phyloP scores from a whole-genome alignment of 148 eudicot species.

The Rhododendron henanense region DNA sequence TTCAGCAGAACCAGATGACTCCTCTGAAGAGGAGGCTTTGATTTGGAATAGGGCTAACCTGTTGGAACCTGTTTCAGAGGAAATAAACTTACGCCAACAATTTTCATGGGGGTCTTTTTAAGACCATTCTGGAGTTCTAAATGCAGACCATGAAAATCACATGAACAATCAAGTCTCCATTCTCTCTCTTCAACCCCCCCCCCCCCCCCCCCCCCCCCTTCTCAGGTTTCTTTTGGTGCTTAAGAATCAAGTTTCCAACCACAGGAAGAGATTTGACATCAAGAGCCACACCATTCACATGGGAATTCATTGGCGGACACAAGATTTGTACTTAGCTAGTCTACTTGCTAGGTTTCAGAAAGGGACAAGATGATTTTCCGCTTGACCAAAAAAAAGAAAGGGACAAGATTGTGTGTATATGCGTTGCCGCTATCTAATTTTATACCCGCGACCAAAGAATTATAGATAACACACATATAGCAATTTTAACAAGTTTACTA shows the following conservation, averaged over 20 bases:
- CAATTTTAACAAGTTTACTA: too few relatives aligned
- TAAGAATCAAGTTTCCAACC: not conserved
- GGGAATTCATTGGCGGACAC: not conserved
- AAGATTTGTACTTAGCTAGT: not conserved
- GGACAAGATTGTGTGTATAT: not conserved
- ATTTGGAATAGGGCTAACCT: conserved; percentile 56
- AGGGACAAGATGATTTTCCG: not conserved
- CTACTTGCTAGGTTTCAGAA: not conserved
- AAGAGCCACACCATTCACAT: not conserved
- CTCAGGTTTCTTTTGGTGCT: not conserved
- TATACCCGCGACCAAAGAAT: not conserved
- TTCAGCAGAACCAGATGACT: conserved; percentile 51
- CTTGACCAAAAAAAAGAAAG: not conserved
- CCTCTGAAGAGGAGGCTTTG: conserved; percentile 74
- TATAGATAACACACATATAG: not conserved
- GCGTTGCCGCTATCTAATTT: not conserved
- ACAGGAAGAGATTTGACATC: conserved; percentile 1
- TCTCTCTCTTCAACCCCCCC: not conserved
- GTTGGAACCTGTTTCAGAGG: conserved; percentile 41
- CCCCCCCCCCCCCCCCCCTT: not conserved
- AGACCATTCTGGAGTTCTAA: not conserved
- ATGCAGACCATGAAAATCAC: not conserved
- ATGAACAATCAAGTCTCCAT: not conserved
- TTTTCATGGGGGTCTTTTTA: not conserved
- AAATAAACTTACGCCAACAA: not conserved